Conservation (phyloP, 306 rosid species). For the Castanea mollissima region DNA sequence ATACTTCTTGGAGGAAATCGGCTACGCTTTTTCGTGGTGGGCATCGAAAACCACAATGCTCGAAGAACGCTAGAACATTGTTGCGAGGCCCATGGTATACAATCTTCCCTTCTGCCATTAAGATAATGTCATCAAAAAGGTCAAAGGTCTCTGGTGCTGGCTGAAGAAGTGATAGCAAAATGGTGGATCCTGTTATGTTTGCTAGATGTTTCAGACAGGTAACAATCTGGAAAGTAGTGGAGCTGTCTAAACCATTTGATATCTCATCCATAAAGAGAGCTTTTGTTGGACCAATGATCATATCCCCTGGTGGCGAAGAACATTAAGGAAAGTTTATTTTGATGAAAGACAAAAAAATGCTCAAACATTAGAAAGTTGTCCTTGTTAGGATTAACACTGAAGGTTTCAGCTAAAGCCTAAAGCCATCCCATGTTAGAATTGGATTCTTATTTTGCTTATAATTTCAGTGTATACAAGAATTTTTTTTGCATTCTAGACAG, state of each 20-base stretch:
- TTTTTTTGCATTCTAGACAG: not conserved
- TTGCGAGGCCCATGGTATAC: slow-evolving; percentile 61
- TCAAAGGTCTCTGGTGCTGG: slow-evolving; percentile 70
- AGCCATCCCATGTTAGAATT: no score
- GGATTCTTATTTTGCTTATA: no score
- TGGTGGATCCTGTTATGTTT: slow-evolving; percentile 50
- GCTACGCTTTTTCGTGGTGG: slow-evolving; percentile 54
- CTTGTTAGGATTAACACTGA: not conserved
- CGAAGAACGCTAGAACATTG: slow-evolving; percentile 39
- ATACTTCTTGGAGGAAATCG: slow-evolving; percentile 66
- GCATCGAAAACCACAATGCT: slow-evolving; percentile 46
- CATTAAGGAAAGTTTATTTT: not conserved
- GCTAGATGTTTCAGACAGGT: slow-evolving; percentile 54
- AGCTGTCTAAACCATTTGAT: slow-evolving; percentile 74
- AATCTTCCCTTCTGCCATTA: slow-evolving; percentile 60
- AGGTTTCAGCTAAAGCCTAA: not conserved
- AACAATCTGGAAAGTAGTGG: slow-evolving; percentile 59
- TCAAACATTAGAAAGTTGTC: not conserved
- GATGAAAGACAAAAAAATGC: not conserved
- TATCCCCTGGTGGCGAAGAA: slow-evolving; percentile 41
- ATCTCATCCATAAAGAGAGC: slow-evolving; percentile 72
- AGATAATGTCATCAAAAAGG: slow-evolving; percentile 61
- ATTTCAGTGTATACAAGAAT: not conserved
- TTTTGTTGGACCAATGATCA: slow-evolving; percentile 56
- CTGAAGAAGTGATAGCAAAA: slow-evolving; percentile 61